A percentile compares a stretch with the other conserved stretches of the same genome.
These are phyloP conservation scores for Eurotiales sp. DNA, from an alignment of 2,329 filamentous ascomycete species.

Conservation along the genomic window DNA sequence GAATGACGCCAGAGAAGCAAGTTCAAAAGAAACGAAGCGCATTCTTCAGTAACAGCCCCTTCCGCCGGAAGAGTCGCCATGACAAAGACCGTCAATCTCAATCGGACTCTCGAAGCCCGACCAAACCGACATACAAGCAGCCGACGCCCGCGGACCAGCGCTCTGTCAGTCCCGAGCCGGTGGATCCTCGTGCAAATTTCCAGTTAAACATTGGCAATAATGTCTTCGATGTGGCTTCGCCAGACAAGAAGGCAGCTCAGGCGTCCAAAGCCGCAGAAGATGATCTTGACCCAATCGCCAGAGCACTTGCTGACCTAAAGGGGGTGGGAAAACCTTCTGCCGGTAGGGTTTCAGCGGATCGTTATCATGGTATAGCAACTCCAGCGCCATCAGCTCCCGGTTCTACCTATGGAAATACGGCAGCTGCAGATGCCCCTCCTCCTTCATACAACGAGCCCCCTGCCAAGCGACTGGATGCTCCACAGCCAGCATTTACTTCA, in stretches of 20 bases:
- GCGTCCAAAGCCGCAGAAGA: slow-evolving; percentile 48
- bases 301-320: slow-evolving; percentile 88
- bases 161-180: slow-evolving; percentile 71
- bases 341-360: slow-evolving; percentile 86
- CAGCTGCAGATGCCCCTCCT: slow-evolving; percentile 61
- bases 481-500: slow-evolving; percentile 86
- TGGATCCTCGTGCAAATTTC: slow-evolving; percentile 87
- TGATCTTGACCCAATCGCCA: slow-evolving; percentile 81
- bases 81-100: slow-evolving; percentile 57
- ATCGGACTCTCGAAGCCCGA: slow-evolving; percentile 49
- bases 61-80: slow-evolving; percentile 83
- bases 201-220: slow-evolving; percentile 94
- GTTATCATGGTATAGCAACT: slow-evolving; percentile 88
- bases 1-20: slow-evolving; percentile 59
- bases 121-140: slow-evolving; percentile 35
- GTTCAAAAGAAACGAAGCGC: slow-evolving; percentile 70
- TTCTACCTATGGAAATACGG: slow-evolving; percentile 30
- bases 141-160: slow-evolving; percentile 21
- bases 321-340: slow-evolving; percentile 77
- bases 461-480: slow-evolving; percentile 77
- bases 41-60: slow-evolving; percentile 92
- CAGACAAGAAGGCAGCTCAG: slow-evolving; percentile 51
- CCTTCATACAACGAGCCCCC: slow-evolving; percentile 76
- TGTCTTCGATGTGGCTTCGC: slow-evolving; percentile 85
- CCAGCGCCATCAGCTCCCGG: slow-evolving; percentile 57